Evolutionary conservation across 1,139 yeast species (phyloP).

Genomic region (Zygoascus sp.): DNA sequence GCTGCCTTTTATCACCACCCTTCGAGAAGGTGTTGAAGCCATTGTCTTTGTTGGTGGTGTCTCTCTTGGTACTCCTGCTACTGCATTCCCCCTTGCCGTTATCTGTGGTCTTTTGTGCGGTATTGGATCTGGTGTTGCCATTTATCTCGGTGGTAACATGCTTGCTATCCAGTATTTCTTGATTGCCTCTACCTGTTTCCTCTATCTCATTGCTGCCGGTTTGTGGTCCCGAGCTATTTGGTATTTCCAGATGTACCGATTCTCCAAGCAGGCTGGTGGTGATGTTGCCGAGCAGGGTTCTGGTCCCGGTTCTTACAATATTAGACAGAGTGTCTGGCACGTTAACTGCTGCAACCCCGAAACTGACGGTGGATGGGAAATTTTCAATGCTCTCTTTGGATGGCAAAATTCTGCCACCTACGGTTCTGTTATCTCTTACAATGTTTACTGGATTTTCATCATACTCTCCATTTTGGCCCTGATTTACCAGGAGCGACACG

Average conservation of each 20-base stretch:
- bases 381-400: slow-evolving; percentile 85
- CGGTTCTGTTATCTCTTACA: slow-evolving; percentile 81
- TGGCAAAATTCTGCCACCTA: slow-evolving; percentile 97
- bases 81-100: slow-evolving; percentile 82
- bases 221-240: slow-evolving; percentile 86
- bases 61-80: slow-evolving; percentile 68
- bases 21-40: slow-evolving; percentile 88
- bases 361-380: slow-evolving; percentile 89
- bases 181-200: slow-evolving; percentile 77
- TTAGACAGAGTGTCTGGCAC: slow-evolving; percentile 81
- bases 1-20: slow-evolving; percentile 71
- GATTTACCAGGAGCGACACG: slow-evolving; percentile 55
- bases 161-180: slow-evolving; percentile 77
- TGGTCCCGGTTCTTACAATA: slow-evolving; percentile 95
- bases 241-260: slow-evolving; percentile 75
- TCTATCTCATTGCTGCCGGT: slow-evolving; percentile 87
- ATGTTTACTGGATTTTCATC: slow-evolving; percentile 69
- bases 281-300: slow-evolving; percentile 86
- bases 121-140: slow-evolving; percentile 53
- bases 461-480: slow-evolving; percentile 48
- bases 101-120: slow-evolving; percentile 69
- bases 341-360: slow-evolving; percentile 95
- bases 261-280: slow-evolving; percentile 67
- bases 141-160: slow-evolving; percentile 76
- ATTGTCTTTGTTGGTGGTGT: slow-evolving; percentile 88